Percentiles rank a stretch among this genome's conserved stretches.
Evolutionary conservation across 2,329 filamentous ascomycete species (phyloP).

Genomic region (Fusarium sp.): DNA sequence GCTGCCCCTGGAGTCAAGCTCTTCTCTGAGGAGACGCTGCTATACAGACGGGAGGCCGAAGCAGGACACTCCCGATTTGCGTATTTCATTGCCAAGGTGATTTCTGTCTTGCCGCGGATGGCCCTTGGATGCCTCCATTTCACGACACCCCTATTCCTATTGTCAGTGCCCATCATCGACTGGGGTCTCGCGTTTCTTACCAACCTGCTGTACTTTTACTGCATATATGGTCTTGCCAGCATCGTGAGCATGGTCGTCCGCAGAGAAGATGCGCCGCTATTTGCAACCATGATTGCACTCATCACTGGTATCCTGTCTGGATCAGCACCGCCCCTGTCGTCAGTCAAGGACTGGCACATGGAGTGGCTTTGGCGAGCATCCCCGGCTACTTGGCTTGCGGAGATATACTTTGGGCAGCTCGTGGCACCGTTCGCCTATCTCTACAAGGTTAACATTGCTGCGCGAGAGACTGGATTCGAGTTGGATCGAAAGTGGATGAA

Average conservation of each 20-base stretch:
- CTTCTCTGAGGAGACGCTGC: constrained; percentile 57
- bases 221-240: constrained; percentile 67
- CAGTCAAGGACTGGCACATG: constrained; percentile 63
- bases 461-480: constrained; percentile 57
- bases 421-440: constrained; percentile 61
- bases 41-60: constrained; percentile 67
- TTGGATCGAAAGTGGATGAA: constrained; percentile 60
- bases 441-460: constrained; percentile 62
- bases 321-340: constrained; percentile 61
- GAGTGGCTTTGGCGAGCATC: constrained; percentile 67
- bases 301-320: constrained; percentile 67
- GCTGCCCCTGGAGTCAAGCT: constrained; percentile 64
- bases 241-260: constrained; percentile 65
- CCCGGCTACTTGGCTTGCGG: constrained; percentile 67
- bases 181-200: constrained; percentile 61
- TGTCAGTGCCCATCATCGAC: constrained; percentile 62
- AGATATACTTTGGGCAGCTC: constrained; percentile 66
- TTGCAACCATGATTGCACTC: constrained; percentile 66
- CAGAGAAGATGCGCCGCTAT: constrained; percentile 67
- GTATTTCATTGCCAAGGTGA: constrained; percentile 68
- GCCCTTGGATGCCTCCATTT: constrained; percentile 65
- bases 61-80: constrained; percentile 67
- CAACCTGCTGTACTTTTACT: constrained; percentile 69
- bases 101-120: constrained; percentile 65
- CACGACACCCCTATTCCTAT: constrained; percentile 61